Conservation (phyloP, 208 protist species). For the Naegleria fowleri region DNA sequence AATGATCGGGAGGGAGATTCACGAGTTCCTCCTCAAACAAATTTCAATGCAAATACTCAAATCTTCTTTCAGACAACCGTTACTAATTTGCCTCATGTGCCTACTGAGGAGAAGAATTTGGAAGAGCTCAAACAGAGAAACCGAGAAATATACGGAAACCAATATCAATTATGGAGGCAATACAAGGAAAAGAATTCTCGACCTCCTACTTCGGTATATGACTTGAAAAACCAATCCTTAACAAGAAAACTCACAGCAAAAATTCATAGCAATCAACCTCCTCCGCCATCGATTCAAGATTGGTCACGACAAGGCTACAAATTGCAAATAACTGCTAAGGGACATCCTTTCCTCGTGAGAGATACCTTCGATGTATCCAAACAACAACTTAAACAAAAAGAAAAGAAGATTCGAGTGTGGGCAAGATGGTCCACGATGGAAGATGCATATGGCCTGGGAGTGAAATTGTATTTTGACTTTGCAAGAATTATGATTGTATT, state of each 20-base stretch:
- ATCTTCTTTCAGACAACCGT: too few species aligned
- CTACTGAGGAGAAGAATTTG: neutral
- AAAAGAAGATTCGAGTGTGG: neutral
- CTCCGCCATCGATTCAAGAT: neutral
- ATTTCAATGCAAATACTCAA: too few species aligned
- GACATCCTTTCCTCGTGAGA: neutral
- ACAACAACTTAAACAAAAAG: neutral
- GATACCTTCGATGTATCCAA: neutral
- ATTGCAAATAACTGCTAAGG: neutral
- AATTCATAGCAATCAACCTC: neutral
- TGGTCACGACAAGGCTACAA: neutral
- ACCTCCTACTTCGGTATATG: neutral
- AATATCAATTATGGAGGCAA: neutral
- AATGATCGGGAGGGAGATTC: too few species aligned
- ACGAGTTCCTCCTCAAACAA: too few species aligned
- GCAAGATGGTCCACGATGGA: neutral
- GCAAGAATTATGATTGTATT: neutral
- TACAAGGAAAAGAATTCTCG: neutral
- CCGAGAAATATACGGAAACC: neutral
- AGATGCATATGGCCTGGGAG: neutral
- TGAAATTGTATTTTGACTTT: constrained; percentile 19
- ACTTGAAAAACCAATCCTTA: neutral
- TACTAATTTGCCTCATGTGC: too few species aligned
- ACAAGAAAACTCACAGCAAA: neutral
- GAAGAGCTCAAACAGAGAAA: neutral